Percentiles rank a stretch among this genome's conserved stretches.
Evolutionary conservation across 1,139 yeast species (phyloP).

Genomic region (Kluyveromyces sp.): DNA sequence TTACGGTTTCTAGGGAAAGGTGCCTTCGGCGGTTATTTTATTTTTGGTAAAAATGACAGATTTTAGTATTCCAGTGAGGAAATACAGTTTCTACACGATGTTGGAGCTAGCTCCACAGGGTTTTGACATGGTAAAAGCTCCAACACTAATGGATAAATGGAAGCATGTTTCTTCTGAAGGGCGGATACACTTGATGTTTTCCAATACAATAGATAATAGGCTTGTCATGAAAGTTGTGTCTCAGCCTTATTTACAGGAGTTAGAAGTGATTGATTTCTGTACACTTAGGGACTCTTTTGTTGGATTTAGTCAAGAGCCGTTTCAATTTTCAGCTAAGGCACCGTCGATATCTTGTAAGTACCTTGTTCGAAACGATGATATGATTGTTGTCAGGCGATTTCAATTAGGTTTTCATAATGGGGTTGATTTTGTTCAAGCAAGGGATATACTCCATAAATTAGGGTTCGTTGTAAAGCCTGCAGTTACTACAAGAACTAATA

Average conservation of each 20-base stretch:
- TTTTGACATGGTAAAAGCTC: conserved; percentile 11
- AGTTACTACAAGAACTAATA: conserved; percentile 2
- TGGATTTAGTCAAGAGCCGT: conserved; percentile 1
- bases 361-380: conserved; percentile 7
- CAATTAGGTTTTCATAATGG: conserved; percentile 17
- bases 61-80: conserved; percentile 5
- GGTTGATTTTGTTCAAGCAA: conserved; percentile 12
- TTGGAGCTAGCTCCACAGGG: conserved; percentile 19
- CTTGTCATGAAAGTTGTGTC: conserved; percentile 6
- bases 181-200: conserved; percentile 1
- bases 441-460: conserved; percentile 8
- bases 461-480: conserved; percentile 13
- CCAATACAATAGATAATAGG: neutral
- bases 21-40: conserved; percentile 6
- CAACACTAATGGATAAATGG: conserved; percentile 18
- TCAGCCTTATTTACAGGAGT: conserved; percentile 7
- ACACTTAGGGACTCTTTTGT: neutral
- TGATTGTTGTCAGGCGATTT: conserved; percentile 15
- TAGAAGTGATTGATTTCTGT: conserved; percentile 7
- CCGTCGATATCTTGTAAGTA: conserved; percentile 26
- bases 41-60: conserved; percentile 4
- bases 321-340: conserved; percentile 20
- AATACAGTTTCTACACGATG: conserved; percentile 11
- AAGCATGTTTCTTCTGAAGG: conserved; percentile 12
- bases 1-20: neutral